Evolutionary conservation across 2,329 filamentous ascomycete genomes (phyloP).

Genomic region (Dactylellina cionopaga): DNA sequence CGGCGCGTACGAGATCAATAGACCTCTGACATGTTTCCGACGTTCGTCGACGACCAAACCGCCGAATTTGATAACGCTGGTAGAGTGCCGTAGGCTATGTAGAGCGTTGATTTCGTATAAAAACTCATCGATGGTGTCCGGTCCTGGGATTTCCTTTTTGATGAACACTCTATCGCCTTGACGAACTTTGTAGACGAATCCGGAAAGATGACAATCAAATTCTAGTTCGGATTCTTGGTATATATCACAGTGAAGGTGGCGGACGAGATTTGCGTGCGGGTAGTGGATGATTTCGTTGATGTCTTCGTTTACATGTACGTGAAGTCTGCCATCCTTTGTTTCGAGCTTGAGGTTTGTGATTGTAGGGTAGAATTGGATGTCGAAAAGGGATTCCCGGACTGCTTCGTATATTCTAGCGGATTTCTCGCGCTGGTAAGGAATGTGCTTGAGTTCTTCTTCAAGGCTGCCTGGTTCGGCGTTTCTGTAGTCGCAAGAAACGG

Average conservation of each 20-base stretch:
- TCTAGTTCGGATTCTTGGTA: conserved; percentile 78
- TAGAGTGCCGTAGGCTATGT: conserved; percentile 76
- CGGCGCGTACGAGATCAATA: conserved; percentile 87
- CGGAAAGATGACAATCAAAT: conserved; percentile 93
- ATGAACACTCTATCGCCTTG: conserved; percentile 77
- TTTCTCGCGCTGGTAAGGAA: conserved; percentile 89
- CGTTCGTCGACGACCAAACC: conserved; percentile 86
- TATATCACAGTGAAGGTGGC: conserved; percentile 74
- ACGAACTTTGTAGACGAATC: conserved; percentile 93
- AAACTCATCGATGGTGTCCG: conserved; percentile 95
- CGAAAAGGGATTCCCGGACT: conserved; percentile 87
- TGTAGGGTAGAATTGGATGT: conserved; percentile 95
- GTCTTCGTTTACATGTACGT: conserved; percentile 98
- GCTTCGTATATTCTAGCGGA: conserved; percentile 92
- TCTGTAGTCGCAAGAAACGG: conserved; percentile 92
- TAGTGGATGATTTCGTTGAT: conserved; percentile 93
- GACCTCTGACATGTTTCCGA: conserved; percentile 78
- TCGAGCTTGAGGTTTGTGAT: conserved; percentile 95
- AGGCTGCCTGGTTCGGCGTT: conserved; percentile 81
- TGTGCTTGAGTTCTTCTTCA: conserved; percentile 80
- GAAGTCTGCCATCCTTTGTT: conserved; percentile 84
- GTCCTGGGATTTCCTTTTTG: conserved; percentile 97
- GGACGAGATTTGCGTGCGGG: conserved; percentile 76
- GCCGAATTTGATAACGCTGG: conserved; percentile 83
- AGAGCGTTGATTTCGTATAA: conserved; percentile 96